Evolutionary conservation across 345 rosid species (phyloP).

Genomic region (Litchi chinensis): DNA sequence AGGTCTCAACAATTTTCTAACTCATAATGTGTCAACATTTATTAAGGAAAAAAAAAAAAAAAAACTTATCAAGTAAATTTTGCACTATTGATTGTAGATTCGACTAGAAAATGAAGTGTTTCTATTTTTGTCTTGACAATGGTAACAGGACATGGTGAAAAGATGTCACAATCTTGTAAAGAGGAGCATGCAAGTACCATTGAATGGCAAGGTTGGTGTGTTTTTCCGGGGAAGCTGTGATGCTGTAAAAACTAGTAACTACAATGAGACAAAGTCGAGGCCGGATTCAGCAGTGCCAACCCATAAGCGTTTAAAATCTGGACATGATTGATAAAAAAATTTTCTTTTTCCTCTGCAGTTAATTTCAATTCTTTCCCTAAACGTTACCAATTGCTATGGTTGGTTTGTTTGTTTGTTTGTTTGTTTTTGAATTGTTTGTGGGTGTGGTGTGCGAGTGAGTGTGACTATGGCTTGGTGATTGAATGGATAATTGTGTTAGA

Average conservation of each 20-base stretch:
- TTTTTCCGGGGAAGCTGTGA: slow-evolving; percentile 18
- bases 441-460: too few relatives aligned
- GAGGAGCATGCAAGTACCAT: slow-evolving; percentile 6
- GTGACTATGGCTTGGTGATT: not conserved
- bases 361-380: not conserved
- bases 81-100: not conserved
- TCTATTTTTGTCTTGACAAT: not conserved
- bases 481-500: not conserved
- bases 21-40: too few relatives aligned
- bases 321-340: not conserved
- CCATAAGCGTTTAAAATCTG: slow-evolving; percentile 4
- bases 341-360: not conserved
- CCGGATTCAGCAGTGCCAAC: not conserved
- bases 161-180: slow-evolving; percentile 30
- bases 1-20: too few relatives aligned
- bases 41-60: too few relatives aligned
- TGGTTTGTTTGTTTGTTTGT: not conserved
- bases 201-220: slow-evolving; percentile 17
- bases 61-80: too few relatives aligned
- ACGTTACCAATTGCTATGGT: not conserved
- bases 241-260: not conserved
- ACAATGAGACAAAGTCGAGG: not conserved
- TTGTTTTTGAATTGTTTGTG: too few relatives aligned
- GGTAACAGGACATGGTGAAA: slow-evolving; percentile 37
- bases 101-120: not conserved